phyloP scores from a whole-genome alignment of 345 rosid species.

The Citropsis articulata region DNA sequence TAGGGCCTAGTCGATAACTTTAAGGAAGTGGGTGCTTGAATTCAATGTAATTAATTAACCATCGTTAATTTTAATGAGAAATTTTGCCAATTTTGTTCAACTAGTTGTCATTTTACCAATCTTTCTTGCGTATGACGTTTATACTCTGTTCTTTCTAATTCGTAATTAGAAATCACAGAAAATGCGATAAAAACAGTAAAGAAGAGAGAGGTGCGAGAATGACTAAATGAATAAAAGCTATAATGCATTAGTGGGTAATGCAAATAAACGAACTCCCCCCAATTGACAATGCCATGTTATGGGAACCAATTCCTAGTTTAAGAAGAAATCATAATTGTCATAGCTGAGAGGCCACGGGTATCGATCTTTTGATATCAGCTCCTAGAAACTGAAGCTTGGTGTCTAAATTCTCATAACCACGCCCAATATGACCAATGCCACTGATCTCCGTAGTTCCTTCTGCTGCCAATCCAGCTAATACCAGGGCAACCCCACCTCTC shows the following conservation, averaged over 20 bases:
- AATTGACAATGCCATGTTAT: not conserved
- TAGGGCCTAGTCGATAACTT: too few relatives aligned
- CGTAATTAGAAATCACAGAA: too few relatives aligned
- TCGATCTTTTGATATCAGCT: slow-evolving; percentile 23
- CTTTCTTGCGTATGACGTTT: too few relatives aligned
- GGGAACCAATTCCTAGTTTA: not conserved
- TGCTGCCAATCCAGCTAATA: slow-evolving; percentile 30
- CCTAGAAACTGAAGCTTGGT: slow-evolving; percentile 27
- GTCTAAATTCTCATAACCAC: slow-evolving; percentile 28
- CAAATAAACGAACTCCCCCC: not conserved
- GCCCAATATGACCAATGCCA: slow-evolving; percentile 23
- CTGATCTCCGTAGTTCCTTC: slow-evolving; percentile 27
- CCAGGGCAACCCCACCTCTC: slow-evolving; percentile 28
- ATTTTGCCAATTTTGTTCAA: too few relatives aligned
- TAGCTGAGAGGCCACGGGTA: not conserved
- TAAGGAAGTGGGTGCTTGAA: too few relatives aligned
- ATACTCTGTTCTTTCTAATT: too few relatives aligned
- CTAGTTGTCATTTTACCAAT: too few relatives aligned
- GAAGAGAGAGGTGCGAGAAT: too few relatives aligned
- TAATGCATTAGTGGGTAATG: not conserved
- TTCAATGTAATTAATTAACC: too few relatives aligned
- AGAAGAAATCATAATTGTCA: not conserved
- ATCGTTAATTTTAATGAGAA: too few relatives aligned
- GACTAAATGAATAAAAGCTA: not conserved
- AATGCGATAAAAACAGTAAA: too few relatives aligned